Conservation (phyloP, 805 yeast genomes). For the Ogataea siamensis region DNA sequence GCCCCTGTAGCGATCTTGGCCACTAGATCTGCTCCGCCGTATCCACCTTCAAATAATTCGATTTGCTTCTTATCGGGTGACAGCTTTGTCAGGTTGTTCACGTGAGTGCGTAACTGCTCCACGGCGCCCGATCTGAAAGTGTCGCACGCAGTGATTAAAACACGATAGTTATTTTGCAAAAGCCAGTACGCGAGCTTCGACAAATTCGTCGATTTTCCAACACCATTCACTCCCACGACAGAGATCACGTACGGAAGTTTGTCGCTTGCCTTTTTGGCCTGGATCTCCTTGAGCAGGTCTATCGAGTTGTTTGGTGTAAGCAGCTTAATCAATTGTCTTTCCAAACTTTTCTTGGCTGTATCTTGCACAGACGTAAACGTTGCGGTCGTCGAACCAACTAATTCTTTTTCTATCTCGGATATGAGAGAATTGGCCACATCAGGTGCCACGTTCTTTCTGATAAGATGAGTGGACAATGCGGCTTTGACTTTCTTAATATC, state of each 20-base stretch:
- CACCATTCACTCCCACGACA: conserved; percentile 97
- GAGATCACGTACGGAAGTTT: conserved; percentile 86
- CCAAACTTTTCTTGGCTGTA: conserved; percentile 63
- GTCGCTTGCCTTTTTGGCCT: conserved; percentile 38
- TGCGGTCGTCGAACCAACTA: conserved; percentile 70
- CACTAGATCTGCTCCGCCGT: conserved; percentile 93
- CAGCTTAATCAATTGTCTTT: conserved; percentile 67
- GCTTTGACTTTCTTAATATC: conserved; percentile 66
- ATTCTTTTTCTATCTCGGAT: conserved; percentile 62
- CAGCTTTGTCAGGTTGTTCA: conserved; percentile 70
- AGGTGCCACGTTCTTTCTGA: conserved; percentile 88
- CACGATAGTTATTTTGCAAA: conserved; percentile 81
- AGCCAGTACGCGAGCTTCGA: conserved; percentile 96
- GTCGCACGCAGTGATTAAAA: conserved; percentile 93
- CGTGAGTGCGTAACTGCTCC: conserved; percentile 95
- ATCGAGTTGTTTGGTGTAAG: conserved; percentile 91
- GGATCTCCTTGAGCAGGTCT: conserved; percentile 80
- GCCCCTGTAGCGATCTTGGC: conserved; percentile 92
- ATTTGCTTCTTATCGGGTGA: conserved; percentile 48
- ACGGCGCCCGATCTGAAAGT: conserved; percentile 98
- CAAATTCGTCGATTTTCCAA: conserved; percentile 93
- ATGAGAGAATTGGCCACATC: conserved; percentile 76
- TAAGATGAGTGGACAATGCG: conserved; percentile 70
- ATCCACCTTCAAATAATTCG: conserved; percentile 90
- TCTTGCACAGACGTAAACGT: conserved; percentile 71